Conservation (phyloP, 2,329 filamentous ascomycete genomes). For the Thermomyces lanuginosus region DNA sequence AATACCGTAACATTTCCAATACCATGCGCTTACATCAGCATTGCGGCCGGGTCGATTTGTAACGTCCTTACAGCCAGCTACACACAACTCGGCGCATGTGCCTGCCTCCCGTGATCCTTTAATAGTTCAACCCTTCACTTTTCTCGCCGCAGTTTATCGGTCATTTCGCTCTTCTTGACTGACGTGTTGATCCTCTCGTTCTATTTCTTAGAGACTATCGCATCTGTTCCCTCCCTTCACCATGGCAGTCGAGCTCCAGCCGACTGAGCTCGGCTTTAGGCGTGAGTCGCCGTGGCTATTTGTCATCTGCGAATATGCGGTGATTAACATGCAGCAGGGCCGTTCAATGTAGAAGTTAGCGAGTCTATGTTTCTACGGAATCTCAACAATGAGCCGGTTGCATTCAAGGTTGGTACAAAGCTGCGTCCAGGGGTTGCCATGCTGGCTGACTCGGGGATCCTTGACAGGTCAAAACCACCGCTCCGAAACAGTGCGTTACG, state of each 20-base stretch:
- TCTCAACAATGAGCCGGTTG: constrained; percentile 40
- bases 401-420: constrained; percentile 42
- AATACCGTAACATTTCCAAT: no score
- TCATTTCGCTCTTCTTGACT: constrained; percentile 8
- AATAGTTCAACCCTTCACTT: no score
- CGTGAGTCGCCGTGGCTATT: constrained; percentile 38
- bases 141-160: background rate
- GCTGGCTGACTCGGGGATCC: constrained; percentile 7
- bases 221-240: no score
- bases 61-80: no score
- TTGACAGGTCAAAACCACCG: constrained; percentile 86
- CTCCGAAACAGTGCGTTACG: constrained; percentile 78
- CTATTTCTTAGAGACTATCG: constrained; percentile 5
- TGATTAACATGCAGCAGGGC: constrained; percentile 28
- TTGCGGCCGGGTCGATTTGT: no score
- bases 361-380: constrained; percentile 45
- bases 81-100: no score
- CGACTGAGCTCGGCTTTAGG: constrained; percentile 79
- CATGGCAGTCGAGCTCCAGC: constrained; percentile 94
- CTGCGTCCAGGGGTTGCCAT: constrained; percentile 1
- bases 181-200: constrained; percentile 9
- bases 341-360: constrained; percentile 48
- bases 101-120: no score
- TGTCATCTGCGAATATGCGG: constrained; percentile 2
- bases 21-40: no score